phyloP scores from a whole-genome alignment of 2,329 filamentous ascomycete species.

The Aspergillus intermedius region DNA sequence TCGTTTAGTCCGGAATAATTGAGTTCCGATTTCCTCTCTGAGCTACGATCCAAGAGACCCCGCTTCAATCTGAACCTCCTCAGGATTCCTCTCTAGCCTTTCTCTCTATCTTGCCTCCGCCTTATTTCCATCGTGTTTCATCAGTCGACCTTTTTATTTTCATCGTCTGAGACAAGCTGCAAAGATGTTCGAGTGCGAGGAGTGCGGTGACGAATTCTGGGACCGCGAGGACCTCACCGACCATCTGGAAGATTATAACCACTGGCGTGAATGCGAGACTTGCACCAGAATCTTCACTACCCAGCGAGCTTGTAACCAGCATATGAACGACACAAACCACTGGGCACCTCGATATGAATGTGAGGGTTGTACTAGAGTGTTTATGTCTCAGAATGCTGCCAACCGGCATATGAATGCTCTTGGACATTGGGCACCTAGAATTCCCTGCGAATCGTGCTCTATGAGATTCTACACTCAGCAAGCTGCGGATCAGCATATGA shows the following conservation, averaged over 20 bases:
- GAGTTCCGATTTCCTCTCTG: too few relatives aligned
- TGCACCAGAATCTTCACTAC: conserved; percentile 13
- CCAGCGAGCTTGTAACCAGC: conserved; percentile 9
- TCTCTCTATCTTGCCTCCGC: background rate
- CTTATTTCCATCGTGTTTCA: background rate
- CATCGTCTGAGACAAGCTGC: background rate
- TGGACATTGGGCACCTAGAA: conserved; percentile 19
- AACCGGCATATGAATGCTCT: conserved; percentile 27
- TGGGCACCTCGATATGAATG: conserved; percentile 19
- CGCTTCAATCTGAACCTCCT: background rate
- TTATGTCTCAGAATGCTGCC: conserved; percentile 15
- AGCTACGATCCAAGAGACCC: too few relatives aligned
- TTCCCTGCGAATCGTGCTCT: conserved; percentile 24
- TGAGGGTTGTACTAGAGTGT: conserved; percentile 22
- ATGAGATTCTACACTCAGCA: conserved; percentile 11
- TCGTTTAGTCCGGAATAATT: too few relatives aligned
- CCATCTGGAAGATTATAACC: conserved; percentile 16
- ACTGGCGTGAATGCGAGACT: conserved; percentile 22
- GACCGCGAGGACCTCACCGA: conserved; percentile 3
- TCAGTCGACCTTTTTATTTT: background rate
- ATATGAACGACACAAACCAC: conserved; percentile 18
- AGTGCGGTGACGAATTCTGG: conserved; percentile 9
- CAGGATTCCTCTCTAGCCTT: background rate
- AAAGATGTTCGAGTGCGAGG: conserved; percentile 9
- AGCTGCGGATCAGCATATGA: conserved; percentile 22